Evolutionary conservation across 2,329 filamentous ascomycete genomes (phyloP).

Genomic region (Fusarium domesticum): DNA sequence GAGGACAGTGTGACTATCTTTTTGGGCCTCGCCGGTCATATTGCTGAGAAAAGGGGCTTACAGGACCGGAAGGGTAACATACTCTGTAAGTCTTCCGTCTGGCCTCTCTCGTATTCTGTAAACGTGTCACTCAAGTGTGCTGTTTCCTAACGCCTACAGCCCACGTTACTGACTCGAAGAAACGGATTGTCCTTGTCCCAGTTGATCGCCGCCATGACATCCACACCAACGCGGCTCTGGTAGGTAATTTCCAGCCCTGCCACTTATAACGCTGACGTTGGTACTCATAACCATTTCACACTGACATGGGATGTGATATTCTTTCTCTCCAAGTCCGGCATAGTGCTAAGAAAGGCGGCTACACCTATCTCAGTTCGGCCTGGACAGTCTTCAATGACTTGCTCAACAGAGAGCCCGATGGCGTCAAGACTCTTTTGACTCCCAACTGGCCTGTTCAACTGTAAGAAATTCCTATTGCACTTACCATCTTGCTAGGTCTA

Average conservation of each 20-base stretch:
- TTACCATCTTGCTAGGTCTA: constrained; percentile 13
- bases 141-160: constrained; percentile 33
- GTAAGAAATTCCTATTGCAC: constrained; percentile 32
- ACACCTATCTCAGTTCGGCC: constrained; percentile 44
- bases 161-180: constrained; percentile 47
- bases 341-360: constrained; percentile 42
- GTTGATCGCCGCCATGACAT: constrained; percentile 47
- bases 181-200: constrained; percentile 44
- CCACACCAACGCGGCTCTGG: constrained; percentile 46
- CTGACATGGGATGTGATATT: constrained; percentile 51
- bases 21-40: constrained; percentile 54
- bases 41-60: constrained; percentile 52
- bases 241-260: constrained; percentile 27
- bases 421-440: constrained; percentile 37
- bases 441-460: constrained; percentile 48
- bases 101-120: too few relatives aligned
- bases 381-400: constrained; percentile 45
- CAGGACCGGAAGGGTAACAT: constrained; percentile 49
- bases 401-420: constrained; percentile 36
- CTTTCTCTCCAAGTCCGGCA: constrained; percentile 48
- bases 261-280: not conserved
- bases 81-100: constrained; percentile 39
- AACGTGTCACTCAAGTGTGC: not conserved
- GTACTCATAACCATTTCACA: constrained; percentile 48
- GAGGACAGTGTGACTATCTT: constrained; percentile 56